A percentile compares a stretch with the other conserved stretches of the same genome.
Evolutionary conservation across 192 early-diverging fungal species (phyloP).

Genomic region (Mortierella hygrophila): DNA sequence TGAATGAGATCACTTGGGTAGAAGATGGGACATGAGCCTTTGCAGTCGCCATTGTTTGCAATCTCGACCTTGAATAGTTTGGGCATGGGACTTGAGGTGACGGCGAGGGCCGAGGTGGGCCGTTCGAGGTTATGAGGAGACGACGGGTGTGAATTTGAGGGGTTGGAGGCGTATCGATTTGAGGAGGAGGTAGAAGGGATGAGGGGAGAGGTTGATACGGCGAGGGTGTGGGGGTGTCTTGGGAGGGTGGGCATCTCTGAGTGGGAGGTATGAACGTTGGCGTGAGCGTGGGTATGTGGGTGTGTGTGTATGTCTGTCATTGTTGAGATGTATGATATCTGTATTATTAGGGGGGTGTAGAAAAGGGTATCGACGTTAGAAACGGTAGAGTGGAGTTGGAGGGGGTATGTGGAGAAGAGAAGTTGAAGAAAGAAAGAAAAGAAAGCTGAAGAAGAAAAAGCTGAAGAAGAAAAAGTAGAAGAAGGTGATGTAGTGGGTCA

Average conservation of each 20-base stretch:
- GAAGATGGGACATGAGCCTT: conserved; percentile 44
- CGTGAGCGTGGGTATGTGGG: conserved; percentile 10
- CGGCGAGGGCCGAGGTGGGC: background rate
- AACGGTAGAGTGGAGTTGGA: background rate
- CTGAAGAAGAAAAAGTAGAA: background rate
- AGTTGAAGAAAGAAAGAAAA: background rate
- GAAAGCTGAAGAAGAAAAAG: background rate
- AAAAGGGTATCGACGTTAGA: background rate
- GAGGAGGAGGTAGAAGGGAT: background rate
- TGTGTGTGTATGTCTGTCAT: background rate
- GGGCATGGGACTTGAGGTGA: conserved; percentile 43
- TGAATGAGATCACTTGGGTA: conserved; percentile 54
- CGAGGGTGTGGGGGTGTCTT: conserved; percentile 10
- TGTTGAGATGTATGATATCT: background rate
- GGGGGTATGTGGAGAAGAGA: too few relatives aligned
- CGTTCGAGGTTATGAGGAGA: background rate
- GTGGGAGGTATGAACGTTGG: conserved; percentile 5
- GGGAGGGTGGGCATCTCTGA: background rate
- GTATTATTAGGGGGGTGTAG: background rate
- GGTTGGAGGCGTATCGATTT: background rate
- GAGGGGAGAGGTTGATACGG: background rate
- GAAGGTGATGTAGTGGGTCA: background rate
- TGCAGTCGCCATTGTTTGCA: conserved; percentile 49
- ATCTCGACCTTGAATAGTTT: conserved; percentile 55
- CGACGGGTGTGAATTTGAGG: background rate